These are phyloP conservation scores for Aspergillus tubingensis DNA, from an alignment of 2,329 filamentous ascomycete species.

Conservation along the genomic window DNA sequence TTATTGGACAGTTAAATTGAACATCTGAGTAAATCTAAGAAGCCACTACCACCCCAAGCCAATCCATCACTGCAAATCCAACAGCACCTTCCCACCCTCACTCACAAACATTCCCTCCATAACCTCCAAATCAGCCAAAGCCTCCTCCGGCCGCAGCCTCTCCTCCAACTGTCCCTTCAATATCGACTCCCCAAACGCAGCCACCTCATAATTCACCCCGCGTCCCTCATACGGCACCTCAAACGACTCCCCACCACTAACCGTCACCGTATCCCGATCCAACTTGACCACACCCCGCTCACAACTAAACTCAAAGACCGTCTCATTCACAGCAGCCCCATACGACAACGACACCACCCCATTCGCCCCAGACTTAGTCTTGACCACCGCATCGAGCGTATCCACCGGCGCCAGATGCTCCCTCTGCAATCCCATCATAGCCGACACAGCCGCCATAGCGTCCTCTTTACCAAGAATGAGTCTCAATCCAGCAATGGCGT, in stretches of 20 bases:
- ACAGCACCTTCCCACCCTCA: slow-evolving; percentile 27
- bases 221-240: slow-evolving; percentile 51
- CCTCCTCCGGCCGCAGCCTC: slow-evolving; percentile 53
- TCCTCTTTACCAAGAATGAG: slow-evolving; percentile 50
- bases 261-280: slow-evolving; percentile 37
- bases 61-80: slow-evolving; percentile 27
- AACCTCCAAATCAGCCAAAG: slow-evolving; percentile 55
- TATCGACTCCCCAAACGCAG: slow-evolving; percentile 55
- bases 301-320: slow-evolving; percentile 53
- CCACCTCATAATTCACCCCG: slow-evolving; percentile 56
- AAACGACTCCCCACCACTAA: slow-evolving; percentile 39
- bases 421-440: slow-evolving; percentile 53
- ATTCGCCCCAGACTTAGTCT: slow-evolving; percentile 50
- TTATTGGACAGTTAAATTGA: background rate
- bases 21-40: background rate
- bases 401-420: slow-evolving; percentile 58
- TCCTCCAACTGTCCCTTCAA: slow-evolving; percentile 44
- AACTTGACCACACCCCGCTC: slow-evolving; percentile 55
- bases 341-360: slow-evolving; percentile 56
- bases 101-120: slow-evolving; percentile 41
- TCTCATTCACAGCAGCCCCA: slow-evolving; percentile 54
- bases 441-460: slow-evolving; percentile 47
- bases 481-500: slow-evolving; percentile 56
- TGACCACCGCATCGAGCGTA: slow-evolving; percentile 56
- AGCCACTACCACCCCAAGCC: slow-evolving; percentile 2